Percentiles rank a stretch among this genome's conserved stretches.
Evolutionary conservation across 2,329 filamentous ascomycete genomes (phyloP).

Genomic region (Parascedosporium putredinis): DNA sequence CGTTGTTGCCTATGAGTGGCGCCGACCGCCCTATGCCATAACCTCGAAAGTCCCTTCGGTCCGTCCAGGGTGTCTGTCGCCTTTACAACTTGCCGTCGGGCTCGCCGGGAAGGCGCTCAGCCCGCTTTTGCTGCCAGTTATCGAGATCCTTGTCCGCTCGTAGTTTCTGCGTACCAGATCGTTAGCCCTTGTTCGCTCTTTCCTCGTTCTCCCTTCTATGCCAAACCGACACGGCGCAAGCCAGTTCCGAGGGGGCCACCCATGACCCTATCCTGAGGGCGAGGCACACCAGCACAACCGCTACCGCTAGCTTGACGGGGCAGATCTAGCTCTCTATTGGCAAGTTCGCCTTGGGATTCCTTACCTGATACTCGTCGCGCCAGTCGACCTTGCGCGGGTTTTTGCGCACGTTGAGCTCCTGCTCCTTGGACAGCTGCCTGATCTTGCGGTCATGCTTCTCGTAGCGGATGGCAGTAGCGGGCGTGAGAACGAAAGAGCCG

Average conservation of each 20-base stretch:
- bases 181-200: conserved; percentile 27
- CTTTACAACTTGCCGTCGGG: conserved; percentile 65
- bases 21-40: no score
- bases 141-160: conserved; percentile 71
- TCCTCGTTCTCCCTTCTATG: no score
- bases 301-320: no score
- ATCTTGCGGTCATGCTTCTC: conserved; percentile 89
- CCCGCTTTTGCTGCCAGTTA: conserved; percentile 92
- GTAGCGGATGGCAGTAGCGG: conserved; percentile 86
- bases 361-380: conserved; percentile 78
- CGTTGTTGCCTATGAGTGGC: no score
- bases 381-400: conserved; percentile 62
- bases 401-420: conserved; percentile 73
- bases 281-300: no score
- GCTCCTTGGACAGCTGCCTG: conserved; percentile 71
- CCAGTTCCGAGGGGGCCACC: no score
- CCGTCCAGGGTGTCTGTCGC: no score
- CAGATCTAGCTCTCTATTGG: no score
- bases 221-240: no score
- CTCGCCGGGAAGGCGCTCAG: conserved; percentile 82
- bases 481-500: conserved; percentile 88
- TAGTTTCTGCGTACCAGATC: conserved; percentile 9
- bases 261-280: no score
- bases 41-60: no score
- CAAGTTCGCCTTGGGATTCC: conserved; percentile 27